Conservation (phyloP, 768 basidiomycete species). For the Tremella yokohamensis region DNA sequence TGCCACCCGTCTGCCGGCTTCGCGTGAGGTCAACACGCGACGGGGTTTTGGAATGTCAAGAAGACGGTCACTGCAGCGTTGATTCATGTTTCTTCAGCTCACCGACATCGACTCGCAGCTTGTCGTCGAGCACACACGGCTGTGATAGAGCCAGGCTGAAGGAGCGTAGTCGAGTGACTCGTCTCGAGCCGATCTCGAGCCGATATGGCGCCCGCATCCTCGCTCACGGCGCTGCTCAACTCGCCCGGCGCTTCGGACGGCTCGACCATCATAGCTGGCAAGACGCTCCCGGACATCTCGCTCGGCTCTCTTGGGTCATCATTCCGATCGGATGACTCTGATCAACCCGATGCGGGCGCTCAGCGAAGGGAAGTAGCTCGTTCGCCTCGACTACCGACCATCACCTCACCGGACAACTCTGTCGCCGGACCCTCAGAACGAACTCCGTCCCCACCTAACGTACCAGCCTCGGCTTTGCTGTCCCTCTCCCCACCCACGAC, state of each 20-base stretch:
- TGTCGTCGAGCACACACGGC: too few relatives aligned
- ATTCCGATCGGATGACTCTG: conserved; percentile 42
- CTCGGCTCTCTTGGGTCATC: conserved; percentile 42
- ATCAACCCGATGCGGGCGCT: conserved; percentile 13
- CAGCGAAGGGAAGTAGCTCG: not conserved
- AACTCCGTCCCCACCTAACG: conserved; percentile 25
- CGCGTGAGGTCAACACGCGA: too few relatives aligned
- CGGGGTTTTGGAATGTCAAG: too few relatives aligned
- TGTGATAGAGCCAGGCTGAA: too few relatives aligned
- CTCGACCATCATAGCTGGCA: conserved; percentile 39
- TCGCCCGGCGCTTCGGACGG: conserved; percentile 30
- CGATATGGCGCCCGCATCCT: conserved; percentile 28
- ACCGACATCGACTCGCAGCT: not conserved
- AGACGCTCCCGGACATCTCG: conserved; percentile 43
- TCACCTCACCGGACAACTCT: conserved; percentile 30
- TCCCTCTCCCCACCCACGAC: conserved; percentile 36
- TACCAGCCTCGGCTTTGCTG: conserved; percentile 24
- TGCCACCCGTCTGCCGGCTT: too few relatives aligned
- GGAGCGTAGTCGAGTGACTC: too few relatives aligned
- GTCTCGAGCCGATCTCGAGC: too few relatives aligned
- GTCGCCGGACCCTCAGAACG: not conserved
- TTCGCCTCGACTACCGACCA: conserved; percentile 17
- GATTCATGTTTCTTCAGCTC: conserved; percentile 1
- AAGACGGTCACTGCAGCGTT: too few relatives aligned
- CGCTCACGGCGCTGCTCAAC: conserved; percentile 31